phyloP scores from a whole-genome alignment of 768 basidiomycete genomes.

The Cyclocybe aegerita region DNA sequence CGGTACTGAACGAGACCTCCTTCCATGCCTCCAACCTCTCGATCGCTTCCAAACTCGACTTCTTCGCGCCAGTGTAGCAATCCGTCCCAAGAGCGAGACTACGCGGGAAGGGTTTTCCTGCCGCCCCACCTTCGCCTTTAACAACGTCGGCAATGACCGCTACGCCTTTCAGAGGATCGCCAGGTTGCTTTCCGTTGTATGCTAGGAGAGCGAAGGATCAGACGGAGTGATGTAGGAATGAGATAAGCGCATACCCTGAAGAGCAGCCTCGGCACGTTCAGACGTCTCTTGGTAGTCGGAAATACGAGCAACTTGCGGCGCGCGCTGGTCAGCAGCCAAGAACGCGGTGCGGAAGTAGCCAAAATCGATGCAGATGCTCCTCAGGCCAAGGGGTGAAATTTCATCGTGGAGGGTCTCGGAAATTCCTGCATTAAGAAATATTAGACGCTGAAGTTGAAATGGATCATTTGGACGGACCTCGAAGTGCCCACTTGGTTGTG shows the following conservation, averaged over 20 bases:
- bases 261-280: slow-evolving; percentile 20
- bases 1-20: slow-evolving; percentile 21
- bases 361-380: slow-evolving; percentile 35
- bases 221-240: not conserved
- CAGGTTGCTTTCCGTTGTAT: slow-evolving; percentile 30
- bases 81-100: slow-evolving; percentile 27
- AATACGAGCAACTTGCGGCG: slow-evolving; percentile 26
- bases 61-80: slow-evolving; percentile 20
- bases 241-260: slow-evolving; percentile 21
- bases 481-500: slow-evolving; percentile 38
- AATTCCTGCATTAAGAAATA: slow-evolving; percentile 20
- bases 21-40: slow-evolving; percentile 29
- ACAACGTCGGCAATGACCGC: slow-evolving; percentile 29
- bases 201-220: slow-evolving; percentile 16
- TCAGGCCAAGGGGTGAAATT: slow-evolving; percentile 35
- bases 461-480: slow-evolving; percentile 15
- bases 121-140: slow-evolving; percentile 25
- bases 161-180: slow-evolving; percentile 32
- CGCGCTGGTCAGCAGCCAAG: slow-evolving; percentile 23
- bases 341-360: slow-evolving; percentile 38
- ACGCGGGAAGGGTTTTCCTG: slow-evolving; percentile 25
- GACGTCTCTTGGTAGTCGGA: slow-evolving; percentile 28
- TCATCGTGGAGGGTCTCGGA: slow-evolving; percentile 31
- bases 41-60: slow-evolving; percentile 12
- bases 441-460: not conserved